These are phyloP conservation scores for Karstenula rhodostoma DNA, from an alignment of 2,329 filamentous ascomycete species.

Conservation along the genomic window DNA sequence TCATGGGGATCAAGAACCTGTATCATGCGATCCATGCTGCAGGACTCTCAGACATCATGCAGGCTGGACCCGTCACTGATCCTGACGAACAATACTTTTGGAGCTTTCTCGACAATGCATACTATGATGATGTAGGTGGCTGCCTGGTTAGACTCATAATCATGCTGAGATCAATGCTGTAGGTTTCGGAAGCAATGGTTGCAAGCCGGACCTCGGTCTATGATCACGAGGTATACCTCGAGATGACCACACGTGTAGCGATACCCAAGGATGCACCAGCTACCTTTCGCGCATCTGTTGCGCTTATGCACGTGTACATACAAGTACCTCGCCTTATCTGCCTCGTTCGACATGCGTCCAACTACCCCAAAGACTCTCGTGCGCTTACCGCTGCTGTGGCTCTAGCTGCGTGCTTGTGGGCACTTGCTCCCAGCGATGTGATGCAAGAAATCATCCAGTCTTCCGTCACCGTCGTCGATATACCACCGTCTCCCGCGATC, in stretches of 20 bases:
- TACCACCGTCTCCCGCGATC: conserved; percentile 25
- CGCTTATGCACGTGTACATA: conserved; percentile 42
- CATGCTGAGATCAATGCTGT: conserved; percentile 15
- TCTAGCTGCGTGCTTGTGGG: conserved; percentile 33
- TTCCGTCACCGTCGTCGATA: conserved; percentile 19
- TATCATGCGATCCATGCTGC: conserved; percentile 40
- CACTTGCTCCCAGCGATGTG: conserved; percentile 24
- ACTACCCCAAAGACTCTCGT: conserved; percentile 27
- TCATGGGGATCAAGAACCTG: conserved; percentile 35
- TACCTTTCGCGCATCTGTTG: conserved; percentile 29
- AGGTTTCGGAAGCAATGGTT: conserved; percentile 43
- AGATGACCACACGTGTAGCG: conserved; percentile 30
- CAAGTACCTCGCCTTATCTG: conserved; percentile 38
- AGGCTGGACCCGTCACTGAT: conserved; percentile 27
- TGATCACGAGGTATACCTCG: conserved; percentile 39
- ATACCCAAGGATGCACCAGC: conserved; percentile 15
- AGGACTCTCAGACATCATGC: conserved; percentile 38
- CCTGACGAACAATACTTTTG: conserved; percentile 40
- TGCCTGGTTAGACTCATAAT: background rate
- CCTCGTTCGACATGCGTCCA: conserved; percentile 29
- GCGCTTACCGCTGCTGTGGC: conserved; percentile 32
- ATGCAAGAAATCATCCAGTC: conserved; percentile 28
- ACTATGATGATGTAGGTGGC: conserved; percentile 42
- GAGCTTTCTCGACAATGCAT: conserved; percentile 43
- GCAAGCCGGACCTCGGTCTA: conserved; percentile 37